Evolutionary conservation across 192 early-diverging fungal genomes (phyloP), one percentile per base, ranked within the genome.

Genomic region (Radiomyces spectabilis): DNA sequence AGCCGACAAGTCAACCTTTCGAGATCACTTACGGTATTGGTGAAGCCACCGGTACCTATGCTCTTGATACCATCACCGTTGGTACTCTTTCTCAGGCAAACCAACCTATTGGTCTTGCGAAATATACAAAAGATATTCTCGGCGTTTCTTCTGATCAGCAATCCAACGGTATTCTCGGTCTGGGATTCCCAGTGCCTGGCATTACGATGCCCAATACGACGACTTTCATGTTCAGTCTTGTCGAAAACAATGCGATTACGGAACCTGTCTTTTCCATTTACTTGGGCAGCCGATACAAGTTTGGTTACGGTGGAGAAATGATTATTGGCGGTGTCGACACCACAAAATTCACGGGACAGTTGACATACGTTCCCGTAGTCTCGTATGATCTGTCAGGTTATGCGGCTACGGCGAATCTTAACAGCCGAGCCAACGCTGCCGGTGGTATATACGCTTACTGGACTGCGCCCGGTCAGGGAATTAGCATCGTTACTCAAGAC

Each of bases 281-380:
- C 21, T 41, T 64, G 16, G 57, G 45, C 29, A 32, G 32, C 9
- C 5, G 5, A 10, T 18, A 42, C 13, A 16, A 19, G 0, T 22
- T 26, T 5, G 53, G 54, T 15, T 2, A 30, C 13, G 42, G 54
- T 24, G 80, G 77, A 0, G 65, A 73, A 29, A 61, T 82, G 33
- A 65, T 49, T 10, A 65, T 82, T 60, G 75, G 73, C 49, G 77
- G 75, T 18, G 43, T 68, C 37, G 77, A 80, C 42, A 12, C 27
- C 4, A 39, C 44, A 35, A 75, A 74, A 46, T 69, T 64, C 40
- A 67, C 70, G 12, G 80, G 77, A 2, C 7, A 33, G 2, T 57
- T 80, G 34, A 65, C 38, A 21, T 80, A 77, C 50, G 41, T 70
- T 6, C 60, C 60, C 4, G 51, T 62, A 0, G 38, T 48, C 7